Percentiles rank a stretch among this genome's conserved stretches.
These are phyloP conservation scores for Smallanthus sonchifolius DNA, from an alignment of 129 eudicot species.

Conservation along the genomic window DNA sequence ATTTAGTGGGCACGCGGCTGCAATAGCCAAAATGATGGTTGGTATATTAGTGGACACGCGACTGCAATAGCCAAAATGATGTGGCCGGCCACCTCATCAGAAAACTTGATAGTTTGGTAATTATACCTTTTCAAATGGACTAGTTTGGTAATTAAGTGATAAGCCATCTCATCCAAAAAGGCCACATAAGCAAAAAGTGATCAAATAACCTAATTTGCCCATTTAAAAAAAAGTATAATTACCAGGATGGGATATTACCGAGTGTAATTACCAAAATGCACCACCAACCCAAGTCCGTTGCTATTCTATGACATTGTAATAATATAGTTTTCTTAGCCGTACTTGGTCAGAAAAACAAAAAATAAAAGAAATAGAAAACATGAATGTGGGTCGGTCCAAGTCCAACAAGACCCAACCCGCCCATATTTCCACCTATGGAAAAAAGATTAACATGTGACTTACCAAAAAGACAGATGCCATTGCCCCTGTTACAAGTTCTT, in stretches of 20 bases:
- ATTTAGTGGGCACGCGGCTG: too few species aligned
- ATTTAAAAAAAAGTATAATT: neutral
- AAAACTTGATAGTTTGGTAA: neutral
- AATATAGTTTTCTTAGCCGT: neutral
- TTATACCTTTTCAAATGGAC: too few species aligned
- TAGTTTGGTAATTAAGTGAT: too few species aligned
- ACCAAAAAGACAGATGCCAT: slow-evolving; percentile 96
- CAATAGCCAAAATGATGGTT: too few species aligned
- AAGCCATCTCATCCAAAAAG: neutral
- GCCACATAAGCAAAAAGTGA: neutral
- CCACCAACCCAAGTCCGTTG: neutral
- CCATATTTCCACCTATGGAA: neutral
- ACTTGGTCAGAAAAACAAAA: neutral
- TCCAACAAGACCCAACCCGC: neutral
- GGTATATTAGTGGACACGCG: too few species aligned
- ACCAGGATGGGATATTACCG: neutral
- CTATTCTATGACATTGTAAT: neutral
- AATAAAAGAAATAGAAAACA: neutral
- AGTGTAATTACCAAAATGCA: neutral
- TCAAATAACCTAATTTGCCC: neutral
- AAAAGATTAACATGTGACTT: slow-evolving; percentile 11
- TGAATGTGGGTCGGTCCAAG: neutral
- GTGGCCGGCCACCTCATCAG: neutral
- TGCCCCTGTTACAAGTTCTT: slow-evolving; percentile 87
- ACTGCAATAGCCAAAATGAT: too few species aligned